Evolutionary conservation across 2,329 filamentous ascomycete genomes (phyloP).

Genomic region (Fusarium transvaalense): DNA sequence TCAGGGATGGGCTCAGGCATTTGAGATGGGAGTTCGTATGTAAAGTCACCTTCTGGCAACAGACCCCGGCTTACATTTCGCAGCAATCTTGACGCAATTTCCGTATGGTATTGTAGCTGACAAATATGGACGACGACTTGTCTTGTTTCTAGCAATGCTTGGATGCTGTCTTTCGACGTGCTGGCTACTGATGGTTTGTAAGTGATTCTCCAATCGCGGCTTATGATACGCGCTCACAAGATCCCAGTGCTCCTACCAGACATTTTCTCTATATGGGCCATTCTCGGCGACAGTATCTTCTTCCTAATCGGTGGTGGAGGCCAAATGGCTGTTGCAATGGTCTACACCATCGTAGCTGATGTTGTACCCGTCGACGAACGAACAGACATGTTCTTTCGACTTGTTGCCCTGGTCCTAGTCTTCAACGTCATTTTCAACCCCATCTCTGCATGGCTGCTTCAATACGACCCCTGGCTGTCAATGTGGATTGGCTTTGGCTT

Average conservation of each 20-base stretch:
- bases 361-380: slow-evolving; percentile 55
- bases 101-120: slow-evolving; percentile 63
- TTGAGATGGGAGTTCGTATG: slow-evolving; percentile 62
- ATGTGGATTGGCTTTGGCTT: slow-evolving; percentile 53
- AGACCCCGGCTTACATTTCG: slow-evolving; percentile 1
- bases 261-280: slow-evolving; percentile 57
- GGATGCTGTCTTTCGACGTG: slow-evolving; percentile 48
- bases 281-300: slow-evolving; percentile 52
- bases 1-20: slow-evolving; percentile 59
- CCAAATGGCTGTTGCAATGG: slow-evolving; percentile 57
- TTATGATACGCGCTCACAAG: slow-evolving; percentile 13
- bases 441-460: slow-evolving; percentile 57
- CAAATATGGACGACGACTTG: slow-evolving; percentile 59
- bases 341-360: slow-evolving; percentile 61
- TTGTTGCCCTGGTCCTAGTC: slow-evolving; percentile 54
- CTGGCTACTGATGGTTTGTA: slow-evolving; percentile 52
- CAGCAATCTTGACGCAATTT: slow-evolving; percentile 59
- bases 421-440: slow-evolving; percentile 57
- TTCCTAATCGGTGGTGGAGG: slow-evolving; percentile 58
- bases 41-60: not conserved
- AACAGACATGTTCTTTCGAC: slow-evolving; percentile 58
- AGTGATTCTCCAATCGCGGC: slow-evolving; percentile 10
- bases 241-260: slow-evolving; percentile 53
- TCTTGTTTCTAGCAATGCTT: slow-evolving; percentile 55
- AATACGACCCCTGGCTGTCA: slow-evolving; percentile 56